Conservation (phyloP, 495 filamentous ascomycete genomes). For the Cladorrhinum samala region DNA sequence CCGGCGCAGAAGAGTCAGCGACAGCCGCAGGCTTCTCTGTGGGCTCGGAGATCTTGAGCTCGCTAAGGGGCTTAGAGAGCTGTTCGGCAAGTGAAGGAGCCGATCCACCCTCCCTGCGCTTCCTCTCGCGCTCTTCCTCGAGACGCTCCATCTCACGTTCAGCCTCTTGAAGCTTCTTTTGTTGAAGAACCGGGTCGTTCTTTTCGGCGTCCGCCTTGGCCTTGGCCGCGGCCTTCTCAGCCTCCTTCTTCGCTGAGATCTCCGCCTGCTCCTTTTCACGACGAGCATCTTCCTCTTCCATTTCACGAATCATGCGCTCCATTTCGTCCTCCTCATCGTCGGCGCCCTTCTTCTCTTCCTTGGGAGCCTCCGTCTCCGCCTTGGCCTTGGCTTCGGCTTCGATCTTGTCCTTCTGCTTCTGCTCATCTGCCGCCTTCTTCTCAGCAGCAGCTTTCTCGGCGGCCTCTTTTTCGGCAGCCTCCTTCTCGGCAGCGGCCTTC, state of each 20-base stretch:
- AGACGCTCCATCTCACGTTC: conserved; percentile 52
- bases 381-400: conserved; percentile 39
- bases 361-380: conserved; percentile 30
- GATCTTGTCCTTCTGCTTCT: no score
- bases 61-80: conserved; percentile 38
- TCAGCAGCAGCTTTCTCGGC: conserved; percentile 37
- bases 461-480: neutral
- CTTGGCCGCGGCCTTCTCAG: conserved; percentile 39
- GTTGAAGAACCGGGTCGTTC: conserved; percentile 43
- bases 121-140: conserved; percentile 50
- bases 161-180: conserved; percentile 49
- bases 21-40: conserved; percentile 37
- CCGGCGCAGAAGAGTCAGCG: conserved; percentile 37
- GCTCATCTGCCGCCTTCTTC: conserved; percentile 33
- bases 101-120: conserved; percentile 30
- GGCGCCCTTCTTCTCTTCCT: conserved; percentile 27
- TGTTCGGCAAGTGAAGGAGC: conserved; percentile 29
- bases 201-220: conserved; percentile 33
- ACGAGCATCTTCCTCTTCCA: conserved; percentile 13
- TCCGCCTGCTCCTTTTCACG: conserved; percentile 36
- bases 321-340: conserved; percentile 35
- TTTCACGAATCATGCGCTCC: conserved; percentile 37
- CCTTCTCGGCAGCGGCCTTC: conserved; percentile 33
- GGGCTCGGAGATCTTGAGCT: conserved; percentile 33
- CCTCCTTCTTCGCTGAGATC: conserved; percentile 6